Conservation (phyloP, 345 rosid species). For the Hevea brasiliensis region DNA sequence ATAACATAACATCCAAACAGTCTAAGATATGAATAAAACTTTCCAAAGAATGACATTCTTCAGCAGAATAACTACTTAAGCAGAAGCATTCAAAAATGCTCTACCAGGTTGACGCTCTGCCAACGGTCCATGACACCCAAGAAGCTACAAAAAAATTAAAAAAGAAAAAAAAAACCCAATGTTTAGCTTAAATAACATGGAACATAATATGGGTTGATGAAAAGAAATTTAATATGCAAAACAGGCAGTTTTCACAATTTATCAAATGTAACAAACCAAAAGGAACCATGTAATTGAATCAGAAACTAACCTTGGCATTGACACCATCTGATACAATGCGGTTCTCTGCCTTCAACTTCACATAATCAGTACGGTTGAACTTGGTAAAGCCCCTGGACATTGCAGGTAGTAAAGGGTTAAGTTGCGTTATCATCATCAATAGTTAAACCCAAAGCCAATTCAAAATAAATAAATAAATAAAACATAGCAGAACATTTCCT, state of each 20-base stretch:
- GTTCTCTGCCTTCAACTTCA: conserved; percentile 55
- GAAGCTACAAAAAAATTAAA: conserved; percentile 44
- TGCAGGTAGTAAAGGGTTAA: too few species aligned
- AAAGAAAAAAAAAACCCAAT: too few species aligned
- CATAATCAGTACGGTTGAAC: conserved; percentile 57
- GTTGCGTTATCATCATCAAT: too few species aligned
- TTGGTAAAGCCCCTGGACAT: conserved; percentile 85
- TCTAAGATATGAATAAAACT: neutral
- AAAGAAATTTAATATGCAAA: too few species aligned
- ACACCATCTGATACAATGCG: conserved; percentile 66
- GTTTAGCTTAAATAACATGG: too few species aligned
- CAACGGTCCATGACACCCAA: conserved; percentile 71
- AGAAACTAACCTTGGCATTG: conserved; percentile 80
- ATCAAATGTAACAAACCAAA: too few species aligned
- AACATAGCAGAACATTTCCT: too few species aligned
- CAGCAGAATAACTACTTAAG: conserved; percentile 23
- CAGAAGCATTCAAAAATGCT: conserved; percentile 48
- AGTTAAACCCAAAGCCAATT: too few species aligned
- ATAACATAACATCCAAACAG: too few species aligned
- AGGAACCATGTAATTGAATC: neutral
- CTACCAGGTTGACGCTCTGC: conserved; percentile 59
- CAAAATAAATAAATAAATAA: too few species aligned
- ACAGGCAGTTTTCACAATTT: too few species aligned
- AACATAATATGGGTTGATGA: too few species aligned
- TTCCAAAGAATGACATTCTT: neutral